Conservation (phyloP, 768 basidiomycete species). For the Ramaria sp. region DNA sequence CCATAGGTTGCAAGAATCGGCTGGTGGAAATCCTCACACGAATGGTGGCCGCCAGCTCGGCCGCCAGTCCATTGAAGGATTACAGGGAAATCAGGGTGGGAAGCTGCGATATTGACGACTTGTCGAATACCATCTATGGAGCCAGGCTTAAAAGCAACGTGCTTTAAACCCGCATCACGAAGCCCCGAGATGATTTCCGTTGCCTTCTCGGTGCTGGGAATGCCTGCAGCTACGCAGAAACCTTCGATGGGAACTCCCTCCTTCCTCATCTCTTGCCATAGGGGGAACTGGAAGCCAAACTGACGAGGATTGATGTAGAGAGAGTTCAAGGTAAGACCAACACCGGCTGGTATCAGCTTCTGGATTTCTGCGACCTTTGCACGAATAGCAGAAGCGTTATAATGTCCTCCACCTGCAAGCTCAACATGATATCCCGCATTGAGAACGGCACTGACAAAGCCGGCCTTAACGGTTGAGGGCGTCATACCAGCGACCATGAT, state of each 20-base stretch:
- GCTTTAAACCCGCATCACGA: constrained; percentile 78
- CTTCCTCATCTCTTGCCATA: constrained; percentile 96
- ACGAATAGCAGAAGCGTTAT: constrained; percentile 82
- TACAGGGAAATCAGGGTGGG: constrained; percentile 93
- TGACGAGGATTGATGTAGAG: constrained; percentile 98
- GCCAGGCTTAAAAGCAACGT: constrained; percentile 97
- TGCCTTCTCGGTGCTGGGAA: constrained; percentile 94
- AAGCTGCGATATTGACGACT: constrained; percentile 88
- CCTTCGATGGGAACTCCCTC: constrained; percentile 96
- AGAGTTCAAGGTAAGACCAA: constrained; percentile 88
- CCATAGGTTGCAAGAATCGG: constrained; percentile 87
- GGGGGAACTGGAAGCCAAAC: constrained; percentile 91
- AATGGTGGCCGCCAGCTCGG: constrained; percentile 96
- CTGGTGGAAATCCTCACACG: constrained; percentile 97
- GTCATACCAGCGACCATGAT: constrained; percentile 99
- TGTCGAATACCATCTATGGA: constrained; percentile 97
- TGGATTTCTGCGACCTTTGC: constrained; percentile 91
- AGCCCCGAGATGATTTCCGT: constrained; percentile 89
- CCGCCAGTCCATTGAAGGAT: constrained; percentile 99
- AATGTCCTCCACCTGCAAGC: constrained; percentile 96
- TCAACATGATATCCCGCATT: constrained; percentile 94
- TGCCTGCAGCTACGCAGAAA: constrained; percentile 98
- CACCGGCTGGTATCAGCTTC: constrained; percentile 70
- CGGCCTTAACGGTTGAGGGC: constrained; percentile 89
- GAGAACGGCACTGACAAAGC: constrained; percentile 88